Conservation (phyloP, 345 rosid genomes). For the Populus pruinosa region DNA sequence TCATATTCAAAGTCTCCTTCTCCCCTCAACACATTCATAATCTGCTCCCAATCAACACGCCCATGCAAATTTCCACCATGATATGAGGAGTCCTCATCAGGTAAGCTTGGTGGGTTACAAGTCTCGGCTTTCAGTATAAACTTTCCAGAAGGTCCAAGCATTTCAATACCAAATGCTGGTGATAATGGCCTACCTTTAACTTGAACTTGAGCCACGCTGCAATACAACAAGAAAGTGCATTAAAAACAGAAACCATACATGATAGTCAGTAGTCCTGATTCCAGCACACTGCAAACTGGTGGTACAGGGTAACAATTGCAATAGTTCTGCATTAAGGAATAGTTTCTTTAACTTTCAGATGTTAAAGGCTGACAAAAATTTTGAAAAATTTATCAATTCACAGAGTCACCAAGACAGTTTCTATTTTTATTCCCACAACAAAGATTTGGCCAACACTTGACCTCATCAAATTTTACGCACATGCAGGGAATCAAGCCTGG, state of each 20-base stretch:
- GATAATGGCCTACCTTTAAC: slow-evolving; percentile 59
- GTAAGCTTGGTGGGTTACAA: slow-evolving; percentile 32
- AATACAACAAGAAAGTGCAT: slow-evolving; percentile 18
- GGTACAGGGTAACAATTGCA: neutral
- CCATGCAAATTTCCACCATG: slow-evolving; percentile 15
- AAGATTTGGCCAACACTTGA: neutral
- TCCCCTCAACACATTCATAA: slow-evolving; percentile 44
- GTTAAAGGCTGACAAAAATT: neutral
- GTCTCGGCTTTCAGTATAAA: slow-evolving; percentile 48
- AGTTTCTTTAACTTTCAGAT: neutral
- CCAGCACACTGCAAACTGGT: neutral
- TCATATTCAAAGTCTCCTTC: slow-evolving; percentile 36
- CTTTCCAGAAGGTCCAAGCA: slow-evolving; percentile 44
- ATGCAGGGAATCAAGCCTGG: neutral
- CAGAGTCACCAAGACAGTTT: neutral
- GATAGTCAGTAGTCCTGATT: neutral
- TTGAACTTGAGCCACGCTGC: slow-evolving; percentile 73
- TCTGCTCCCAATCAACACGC: slow-evolving; percentile 41
- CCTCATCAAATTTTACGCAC: neutral
- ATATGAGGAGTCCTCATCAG: slow-evolving; percentile 9
- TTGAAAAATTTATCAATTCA: neutral
- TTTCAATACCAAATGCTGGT: slow-evolving; percentile 44
- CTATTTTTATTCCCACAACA: neutral
- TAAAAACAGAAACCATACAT: neutral
- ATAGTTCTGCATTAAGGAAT: neutral